A percentile compares a stretch with the other conserved stretches of the same genome.
Conservation (phyloP, 306 rosid species). For the Gastrolobium villosum region DNA sequence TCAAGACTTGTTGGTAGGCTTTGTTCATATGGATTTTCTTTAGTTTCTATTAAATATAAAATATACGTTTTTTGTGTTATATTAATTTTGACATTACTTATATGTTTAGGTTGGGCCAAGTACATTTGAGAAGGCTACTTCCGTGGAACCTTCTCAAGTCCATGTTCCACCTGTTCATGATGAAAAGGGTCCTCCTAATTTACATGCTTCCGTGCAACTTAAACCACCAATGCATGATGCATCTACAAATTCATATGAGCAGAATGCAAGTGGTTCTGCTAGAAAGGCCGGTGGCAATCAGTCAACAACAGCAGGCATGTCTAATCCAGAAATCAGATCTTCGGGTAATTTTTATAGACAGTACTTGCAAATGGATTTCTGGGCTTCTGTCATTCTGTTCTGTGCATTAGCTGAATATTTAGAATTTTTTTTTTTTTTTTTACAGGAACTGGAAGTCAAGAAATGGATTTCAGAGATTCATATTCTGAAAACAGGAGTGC, state of each 20-base stretch:
- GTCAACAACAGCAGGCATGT: constrained; percentile 49
- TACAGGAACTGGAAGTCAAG: constrained; percentile 58
- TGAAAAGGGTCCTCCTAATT: constrained; percentile 57
- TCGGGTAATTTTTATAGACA: constrained; percentile 58
- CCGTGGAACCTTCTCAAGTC: constrained; percentile 63
- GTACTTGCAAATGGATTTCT: background rate
- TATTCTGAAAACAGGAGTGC: constrained; percentile 59
- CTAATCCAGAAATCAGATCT: constrained; percentile 59
- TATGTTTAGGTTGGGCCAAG: constrained; percentile 73
- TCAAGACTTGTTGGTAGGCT: constrained; percentile 78
- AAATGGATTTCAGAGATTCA: constrained; percentile 52
- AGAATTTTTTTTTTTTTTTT: constrained; percentile 47
- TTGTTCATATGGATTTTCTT: constrained; percentile 27
- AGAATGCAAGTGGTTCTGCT: constrained; percentile 52
- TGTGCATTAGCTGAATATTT: constrained; percentile 39
- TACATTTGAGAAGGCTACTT: constrained; percentile 61
- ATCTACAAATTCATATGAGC: constrained; percentile 50
- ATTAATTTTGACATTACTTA: constrained; percentile 36
- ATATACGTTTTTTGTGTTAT: constrained; percentile 11
- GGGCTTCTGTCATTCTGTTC: constrained; percentile 35
- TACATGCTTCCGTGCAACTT: constrained; percentile 54
- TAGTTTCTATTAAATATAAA: constrained; percentile 40
- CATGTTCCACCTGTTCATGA: constrained; percentile 59
- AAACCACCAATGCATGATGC: constrained; percentile 56
- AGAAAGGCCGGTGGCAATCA: constrained; percentile 47